Conservation (phyloP, 176 grass and related monocot genomes). For the Oryza coarctata region DNA sequence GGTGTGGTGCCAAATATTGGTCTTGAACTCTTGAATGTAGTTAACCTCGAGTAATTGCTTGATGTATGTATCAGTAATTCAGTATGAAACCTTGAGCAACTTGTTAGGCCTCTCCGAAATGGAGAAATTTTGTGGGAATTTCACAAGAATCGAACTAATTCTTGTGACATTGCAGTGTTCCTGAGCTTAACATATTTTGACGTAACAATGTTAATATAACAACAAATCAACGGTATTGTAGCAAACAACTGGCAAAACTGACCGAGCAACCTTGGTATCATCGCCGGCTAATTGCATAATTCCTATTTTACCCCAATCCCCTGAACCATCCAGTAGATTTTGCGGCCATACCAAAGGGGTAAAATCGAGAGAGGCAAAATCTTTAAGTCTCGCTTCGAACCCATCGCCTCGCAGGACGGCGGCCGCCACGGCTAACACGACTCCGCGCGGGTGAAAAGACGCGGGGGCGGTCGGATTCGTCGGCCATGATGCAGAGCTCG, state of each 20-base stretch:
- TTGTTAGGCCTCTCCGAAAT: neutral
- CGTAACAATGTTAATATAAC: neutral
- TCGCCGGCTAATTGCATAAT: neutral
- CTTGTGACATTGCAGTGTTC: too few species aligned
- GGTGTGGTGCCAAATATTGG: neutral
- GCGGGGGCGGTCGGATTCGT: constrained; percentile 6
- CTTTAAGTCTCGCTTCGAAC: constrained; percentile 15
- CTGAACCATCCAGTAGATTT: neutral
- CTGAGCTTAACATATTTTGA: neutral
- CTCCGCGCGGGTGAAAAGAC: too few species aligned
- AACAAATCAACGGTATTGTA: neutral
- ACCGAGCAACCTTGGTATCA: constrained; percentile 21
- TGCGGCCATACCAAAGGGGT: neutral
- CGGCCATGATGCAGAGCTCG: constrained; percentile 41
- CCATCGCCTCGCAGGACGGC: constrained; percentile 11
- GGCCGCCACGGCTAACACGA: neutral
- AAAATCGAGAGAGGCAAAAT: constrained; percentile 13
- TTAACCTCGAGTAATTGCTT: too few species aligned
- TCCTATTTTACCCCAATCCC: neutral
- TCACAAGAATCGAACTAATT: too few species aligned
- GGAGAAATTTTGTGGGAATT: neutral
- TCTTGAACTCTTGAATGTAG: neutral
- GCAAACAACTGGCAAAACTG: neutral
- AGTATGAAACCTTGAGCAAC: neutral
- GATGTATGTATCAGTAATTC: neutral